Base-by-base conservation (phyloP, 1,284 basidiomycete species). In the Puccinia polysora region DNA sequence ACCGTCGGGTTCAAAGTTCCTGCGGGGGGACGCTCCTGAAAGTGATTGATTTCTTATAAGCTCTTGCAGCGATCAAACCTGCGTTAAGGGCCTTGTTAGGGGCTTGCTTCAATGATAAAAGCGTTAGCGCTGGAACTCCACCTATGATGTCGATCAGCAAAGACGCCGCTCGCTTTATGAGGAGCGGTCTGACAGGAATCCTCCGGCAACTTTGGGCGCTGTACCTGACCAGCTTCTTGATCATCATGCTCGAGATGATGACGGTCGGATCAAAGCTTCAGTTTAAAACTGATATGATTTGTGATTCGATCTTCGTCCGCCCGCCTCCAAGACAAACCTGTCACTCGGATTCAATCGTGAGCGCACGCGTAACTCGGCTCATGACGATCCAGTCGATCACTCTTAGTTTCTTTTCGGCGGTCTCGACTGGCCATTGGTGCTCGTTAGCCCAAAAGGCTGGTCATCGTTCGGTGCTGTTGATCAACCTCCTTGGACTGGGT, bases 341-440 rank as follows among this genome's bases (percentile, higher is more conserved):
- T n/a, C 30, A 34, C 7, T 15, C 32, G 10, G 8, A 7, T n/a
- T 32, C n/a, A 3, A 38, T 12, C 7, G 55, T 58, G 28, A 15
- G 40, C 30, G n/a, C 55, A 10, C 32, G 32, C 20, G 12, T 58
- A 6, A 58, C 55, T 4, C 20, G 30, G 30, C 32, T 58, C 18
- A 30, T 36, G 32, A 58, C 55, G 14, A 34, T 58, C 32, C 18
- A 58, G 40, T 58, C 55, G n/a, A 38, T 58, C 32, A 58, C 30
- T 2, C 55, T 58, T 10, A 36, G 55, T 18, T 36, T 10, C 15
- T 58, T 38, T 38, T 58, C 55, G 6, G 55, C 55, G 18, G 32
- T 58, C 28, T 58, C 32, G 10, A 58, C 55, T 6, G 55, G 55
- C 12, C 23, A 58, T 18, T 58, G 55, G 55, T 36, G 55, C 55